These are phyloP conservation scores for Suhomyces sp. DNA, from an alignment of 805 yeast genomes.

Conservation along the genomic window DNA sequence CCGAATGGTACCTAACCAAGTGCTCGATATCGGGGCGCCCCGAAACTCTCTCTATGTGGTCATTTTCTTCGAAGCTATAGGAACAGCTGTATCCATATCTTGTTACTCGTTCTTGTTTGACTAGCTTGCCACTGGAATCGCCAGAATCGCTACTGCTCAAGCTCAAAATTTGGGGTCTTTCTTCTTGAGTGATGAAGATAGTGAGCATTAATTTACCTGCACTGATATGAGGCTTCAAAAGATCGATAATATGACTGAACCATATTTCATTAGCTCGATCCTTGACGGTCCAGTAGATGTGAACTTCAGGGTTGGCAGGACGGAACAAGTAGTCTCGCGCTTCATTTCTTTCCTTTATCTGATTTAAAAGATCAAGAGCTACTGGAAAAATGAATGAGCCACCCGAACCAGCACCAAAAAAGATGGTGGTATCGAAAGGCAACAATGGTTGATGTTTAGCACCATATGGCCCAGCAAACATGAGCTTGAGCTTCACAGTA, in stretches of 20 bases:
- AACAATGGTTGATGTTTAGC: constrained; percentile 40
- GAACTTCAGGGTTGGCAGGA: constrained; percentile 24
- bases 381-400: constrained; percentile 46
- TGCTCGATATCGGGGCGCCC: constrained; percentile 2
- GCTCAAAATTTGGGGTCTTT: neutral
- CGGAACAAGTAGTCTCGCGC: constrained; percentile 32
- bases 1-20: neutral
- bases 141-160: neutral
- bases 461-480: constrained; percentile 48
- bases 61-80: neutral
- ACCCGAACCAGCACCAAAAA: constrained; percentile 47
- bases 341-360: constrained; percentile 23
- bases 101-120: neutral
- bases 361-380: constrained; percentile 37
- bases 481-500: constrained; percentile 28
- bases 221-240: constrained; percentile 22
- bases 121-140: neutral
- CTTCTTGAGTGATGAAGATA: constrained; percentile 28
- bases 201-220: constrained; percentile 23
- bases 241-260: constrained; percentile 34
- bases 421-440: constrained; percentile 39
- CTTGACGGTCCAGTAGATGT: constrained; percentile 34
- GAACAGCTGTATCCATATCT: constrained; percentile 2
- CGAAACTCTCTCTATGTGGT: neutral
- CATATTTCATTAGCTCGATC: constrained; percentile 26